phyloP scores from a whole-genome alignment of 805 yeast species.

The Blastobotrys americana region DNA sequence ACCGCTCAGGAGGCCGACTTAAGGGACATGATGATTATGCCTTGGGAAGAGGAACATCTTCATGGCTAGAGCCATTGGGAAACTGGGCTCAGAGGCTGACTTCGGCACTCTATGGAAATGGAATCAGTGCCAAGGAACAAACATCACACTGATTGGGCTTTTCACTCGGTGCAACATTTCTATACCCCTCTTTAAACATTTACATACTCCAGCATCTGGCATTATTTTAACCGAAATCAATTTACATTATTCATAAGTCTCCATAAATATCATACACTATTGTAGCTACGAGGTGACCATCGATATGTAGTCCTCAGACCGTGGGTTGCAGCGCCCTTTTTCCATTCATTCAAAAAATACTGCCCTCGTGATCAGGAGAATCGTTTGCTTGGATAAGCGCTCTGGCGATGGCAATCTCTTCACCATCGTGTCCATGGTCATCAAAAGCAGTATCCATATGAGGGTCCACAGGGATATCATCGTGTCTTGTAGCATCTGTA shows the following conservation, averaged over 20 bases:
- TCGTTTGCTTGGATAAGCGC: conserved; percentile 58
- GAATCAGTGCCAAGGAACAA: too few relatives aligned
- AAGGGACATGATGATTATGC: neutral
- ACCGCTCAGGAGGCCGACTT: neutral
- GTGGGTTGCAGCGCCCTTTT: too few relatives aligned
- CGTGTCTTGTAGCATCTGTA: conserved; percentile 16
- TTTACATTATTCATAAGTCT: too few relatives aligned
- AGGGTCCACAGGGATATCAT: conserved; percentile 50
- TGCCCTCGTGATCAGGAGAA: conserved; percentile 3
- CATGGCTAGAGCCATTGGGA: neutral
- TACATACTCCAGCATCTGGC: too few relatives aligned
- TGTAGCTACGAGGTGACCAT: too few relatives aligned
- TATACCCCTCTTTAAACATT: too few relatives aligned
- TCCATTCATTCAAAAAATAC: neutral
- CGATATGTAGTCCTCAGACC: too few relatives aligned
- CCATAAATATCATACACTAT: too few relatives aligned
- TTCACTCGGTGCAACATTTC: too few relatives aligned
- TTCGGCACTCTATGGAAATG: neutral
- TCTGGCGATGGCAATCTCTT: conserved; percentile 58
- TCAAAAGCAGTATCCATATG: conserved; percentile 45
- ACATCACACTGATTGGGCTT: too few relatives aligned
- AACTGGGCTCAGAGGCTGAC: neutral
- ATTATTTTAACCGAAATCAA: too few relatives aligned
- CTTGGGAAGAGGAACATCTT: neutral
- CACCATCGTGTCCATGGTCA: conserved; percentile 37